Percentiles rank a stretch among this genome's conserved stretches.
Conservation (phyloP, 495 filamentous ascomycete genomes). For the Sporormia fimetaria region DNA sequence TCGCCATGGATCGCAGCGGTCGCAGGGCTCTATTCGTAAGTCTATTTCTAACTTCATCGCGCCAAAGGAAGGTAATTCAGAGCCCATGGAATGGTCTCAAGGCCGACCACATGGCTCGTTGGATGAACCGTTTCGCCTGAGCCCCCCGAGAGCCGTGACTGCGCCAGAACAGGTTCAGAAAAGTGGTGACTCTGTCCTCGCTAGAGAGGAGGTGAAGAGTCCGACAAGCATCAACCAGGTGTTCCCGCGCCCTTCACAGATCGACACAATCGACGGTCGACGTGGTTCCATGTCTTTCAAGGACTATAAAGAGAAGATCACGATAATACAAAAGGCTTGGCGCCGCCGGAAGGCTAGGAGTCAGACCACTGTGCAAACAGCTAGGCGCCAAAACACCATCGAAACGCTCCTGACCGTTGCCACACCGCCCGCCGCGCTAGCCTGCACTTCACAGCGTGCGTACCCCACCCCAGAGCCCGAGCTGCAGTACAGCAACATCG, state of each 20-base stretch:
- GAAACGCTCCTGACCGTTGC: constrained; percentile 10
- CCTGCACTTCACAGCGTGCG: constrained; percentile 5
- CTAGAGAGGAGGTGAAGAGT: constrained; percentile 10
- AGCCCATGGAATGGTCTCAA: constrained; percentile 15
- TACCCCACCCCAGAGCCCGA: constrained; percentile 15
- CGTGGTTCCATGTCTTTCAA: constrained; percentile 14
- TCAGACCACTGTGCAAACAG: constrained; percentile 12
- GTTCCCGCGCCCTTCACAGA: constrained; percentile 18
- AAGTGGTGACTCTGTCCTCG: too few species aligned
- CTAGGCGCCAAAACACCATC: constrained; percentile 10
- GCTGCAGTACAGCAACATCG: not conserved
- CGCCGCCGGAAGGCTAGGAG: constrained; percentile 21
- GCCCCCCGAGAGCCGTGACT: too few species aligned
- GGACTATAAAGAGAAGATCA: constrained; percentile 30
- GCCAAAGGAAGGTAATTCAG: constrained; percentile 10
- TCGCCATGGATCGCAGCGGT: constrained; percentile 10
- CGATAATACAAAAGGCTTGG: constrained; percentile 29
- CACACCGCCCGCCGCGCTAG: constrained; percentile 11
- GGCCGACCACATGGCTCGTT: too few species aligned
- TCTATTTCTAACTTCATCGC: constrained; percentile 15
- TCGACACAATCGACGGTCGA: not conserved
- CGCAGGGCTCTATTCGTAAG: constrained; percentile 18
- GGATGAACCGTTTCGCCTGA: too few species aligned
- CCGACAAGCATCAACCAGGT: constrained; percentile 24
- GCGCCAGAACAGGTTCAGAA: too few species aligned